Conservation (phyloP, 805 yeast species). For the Myxozyma neglecta region DNA sequence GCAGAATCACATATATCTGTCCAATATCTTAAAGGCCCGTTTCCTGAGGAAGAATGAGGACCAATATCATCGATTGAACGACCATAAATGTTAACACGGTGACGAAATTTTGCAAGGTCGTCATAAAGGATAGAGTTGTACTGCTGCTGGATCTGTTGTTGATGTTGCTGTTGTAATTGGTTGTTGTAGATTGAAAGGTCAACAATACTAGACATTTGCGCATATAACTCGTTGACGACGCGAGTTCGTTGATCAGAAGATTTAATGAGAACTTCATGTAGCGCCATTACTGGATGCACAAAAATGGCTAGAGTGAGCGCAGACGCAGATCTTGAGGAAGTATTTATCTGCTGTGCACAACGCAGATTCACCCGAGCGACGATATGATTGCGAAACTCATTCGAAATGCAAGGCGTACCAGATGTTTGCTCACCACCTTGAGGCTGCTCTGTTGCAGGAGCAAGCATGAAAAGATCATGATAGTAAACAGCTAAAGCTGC, state of each 20-base stretch:
- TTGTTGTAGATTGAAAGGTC: neutral
- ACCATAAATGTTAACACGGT: conserved; percentile 21
- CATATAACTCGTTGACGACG: conserved; percentile 25
- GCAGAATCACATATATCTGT: conserved; percentile 9
- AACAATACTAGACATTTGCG: conserved; percentile 15
- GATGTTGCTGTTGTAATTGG: neutral
- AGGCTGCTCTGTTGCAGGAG: conserved; percentile 2
- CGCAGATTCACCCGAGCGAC: conserved; percentile 13
- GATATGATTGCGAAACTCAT: conserved; percentile 9
- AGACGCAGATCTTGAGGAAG: conserved; percentile 15
- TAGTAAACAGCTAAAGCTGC: conserved; percentile 22
- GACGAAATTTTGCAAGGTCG: conserved; percentile 24
- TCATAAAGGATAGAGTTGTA: conserved; percentile 16
- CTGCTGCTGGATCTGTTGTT: conserved; percentile 8
- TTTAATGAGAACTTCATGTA: conserved; percentile 23
- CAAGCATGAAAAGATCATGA: conserved; percentile 14
- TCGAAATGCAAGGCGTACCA: conserved; percentile 2
- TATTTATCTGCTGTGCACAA: conserved; percentile 17
- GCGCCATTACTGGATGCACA: conserved; percentile 28
- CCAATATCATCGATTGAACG: conserved; percentile 7
- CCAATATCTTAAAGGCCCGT: conserved; percentile 21
- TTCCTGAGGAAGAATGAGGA: neutral
- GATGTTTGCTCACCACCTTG: neutral
- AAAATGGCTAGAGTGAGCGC: conserved; percentile 20
- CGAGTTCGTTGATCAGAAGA: conserved; percentile 25